A percentile compares a stretch with the other conserved stretches of the same genome.
Evolutionary conservation across 2,329 filamentous ascomycete genomes (phyloP).

Genomic region (Scedosporium minutisporum): DNA sequence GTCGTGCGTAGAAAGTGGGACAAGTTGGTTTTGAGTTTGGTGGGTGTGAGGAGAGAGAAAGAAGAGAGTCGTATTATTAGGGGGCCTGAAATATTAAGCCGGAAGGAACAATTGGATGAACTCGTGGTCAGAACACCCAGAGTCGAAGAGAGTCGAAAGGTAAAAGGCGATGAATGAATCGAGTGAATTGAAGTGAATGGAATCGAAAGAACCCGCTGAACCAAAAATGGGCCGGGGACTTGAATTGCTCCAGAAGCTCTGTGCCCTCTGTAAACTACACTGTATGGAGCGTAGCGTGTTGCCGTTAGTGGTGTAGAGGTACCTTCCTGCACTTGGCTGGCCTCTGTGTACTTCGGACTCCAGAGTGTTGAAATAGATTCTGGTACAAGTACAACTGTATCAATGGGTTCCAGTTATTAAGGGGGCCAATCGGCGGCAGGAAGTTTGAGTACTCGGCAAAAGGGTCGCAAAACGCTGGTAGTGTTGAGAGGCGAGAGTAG

Average conservation of each 20-base stretch:
- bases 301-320: background rate
- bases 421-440: constrained; percentile 5
- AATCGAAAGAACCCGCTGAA: background rate
- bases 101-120: background rate
- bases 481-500: constrained; percentile 3
- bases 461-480: background rate
- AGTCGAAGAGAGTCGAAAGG: background rate
- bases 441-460: constrained; percentile 1
- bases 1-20: background rate
- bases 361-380: too few relatives aligned
- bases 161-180: too few relatives aligned
- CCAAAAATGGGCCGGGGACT: background rate
- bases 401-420: background rate
- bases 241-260: background rate
- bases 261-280: background rate
- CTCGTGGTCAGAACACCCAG: background rate
- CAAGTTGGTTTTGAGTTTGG: background rate
- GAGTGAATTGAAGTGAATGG: too few relatives aligned
- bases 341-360: background rate
- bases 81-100: background rate
- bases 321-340: background rate
- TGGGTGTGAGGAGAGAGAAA: background rate
- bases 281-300: background rate
- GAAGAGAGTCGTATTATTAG: background rate
- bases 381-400: background rate